Conservation (phyloP, 345 rosid genomes). For the Turritis glabra region DNA sequence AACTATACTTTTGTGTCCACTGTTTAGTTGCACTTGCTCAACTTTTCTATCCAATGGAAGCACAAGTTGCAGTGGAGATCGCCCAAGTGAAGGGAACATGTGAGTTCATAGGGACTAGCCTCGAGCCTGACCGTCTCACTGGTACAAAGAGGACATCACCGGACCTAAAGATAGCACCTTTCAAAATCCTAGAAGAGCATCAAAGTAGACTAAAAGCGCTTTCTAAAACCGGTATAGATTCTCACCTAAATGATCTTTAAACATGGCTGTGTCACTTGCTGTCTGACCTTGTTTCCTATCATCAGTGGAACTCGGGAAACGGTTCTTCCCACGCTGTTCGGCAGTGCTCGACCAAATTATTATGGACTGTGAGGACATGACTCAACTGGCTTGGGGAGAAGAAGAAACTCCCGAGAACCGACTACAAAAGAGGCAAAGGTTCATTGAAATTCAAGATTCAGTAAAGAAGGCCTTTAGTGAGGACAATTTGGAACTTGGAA, state of each 20-base stretch:
- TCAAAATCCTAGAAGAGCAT: slow-evolving; percentile 64
- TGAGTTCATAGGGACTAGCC: slow-evolving; percentile 51
- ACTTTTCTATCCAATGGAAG: slow-evolving; percentile 77
- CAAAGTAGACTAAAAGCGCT: slow-evolving; percentile 63
- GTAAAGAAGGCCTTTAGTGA: slow-evolving; percentile 54
- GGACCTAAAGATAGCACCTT: slow-evolving; percentile 60
- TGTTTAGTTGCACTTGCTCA: slow-evolving; percentile 72
- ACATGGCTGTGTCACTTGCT: background rate
- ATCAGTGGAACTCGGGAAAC: slow-evolving; percentile 80
- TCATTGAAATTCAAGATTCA: slow-evolving; percentile 53
- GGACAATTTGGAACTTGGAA: slow-evolving; percentile 54
- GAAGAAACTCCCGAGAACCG: slow-evolving; percentile 52
- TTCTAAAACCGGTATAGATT: slow-evolving; percentile 69
- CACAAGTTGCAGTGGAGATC: slow-evolving; percentile 69
- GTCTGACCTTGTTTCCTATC: slow-evolving; percentile 12
- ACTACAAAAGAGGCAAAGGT: slow-evolving; percentile 52
- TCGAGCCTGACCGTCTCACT: slow-evolving; percentile 25
- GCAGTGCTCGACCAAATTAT: slow-evolving; percentile 57
- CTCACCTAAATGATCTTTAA: background rate
- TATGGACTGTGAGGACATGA: slow-evolving; percentile 59
- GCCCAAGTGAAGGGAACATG: slow-evolving; percentile 66
- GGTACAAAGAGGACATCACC: slow-evolving; percentile 46
- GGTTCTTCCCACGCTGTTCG: slow-evolving; percentile 82
- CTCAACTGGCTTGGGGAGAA: slow-evolving; percentile 49
- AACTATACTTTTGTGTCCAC: background rate